Percentiles rank a stretch among this genome's conserved stretches.
These are phyloP conservation scores for Moesziomyces antarcticus DNA, from an alignment of 1,284 basidiomycete genomes.

Conservation along the genomic window DNA sequence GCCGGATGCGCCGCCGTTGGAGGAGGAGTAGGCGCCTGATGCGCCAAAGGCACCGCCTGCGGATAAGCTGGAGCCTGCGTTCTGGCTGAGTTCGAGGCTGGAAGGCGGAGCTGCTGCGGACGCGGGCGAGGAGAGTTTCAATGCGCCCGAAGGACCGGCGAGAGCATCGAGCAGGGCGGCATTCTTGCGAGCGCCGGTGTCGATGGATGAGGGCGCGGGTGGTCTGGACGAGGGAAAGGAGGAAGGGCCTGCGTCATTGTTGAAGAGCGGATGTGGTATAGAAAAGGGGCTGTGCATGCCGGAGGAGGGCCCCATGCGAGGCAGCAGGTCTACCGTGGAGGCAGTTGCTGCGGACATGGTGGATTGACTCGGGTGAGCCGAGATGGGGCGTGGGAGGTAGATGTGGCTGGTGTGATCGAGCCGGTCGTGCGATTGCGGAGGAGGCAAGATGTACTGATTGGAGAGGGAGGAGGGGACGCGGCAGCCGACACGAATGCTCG, in stretches of 20 bases:
- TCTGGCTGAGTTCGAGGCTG: conserved; percentile 30
- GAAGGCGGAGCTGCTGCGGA: conserved; percentile 16
- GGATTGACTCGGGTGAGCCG: background rate
- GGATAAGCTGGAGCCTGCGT: conserved; percentile 19
- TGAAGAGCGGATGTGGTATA: conserved; percentile 43
- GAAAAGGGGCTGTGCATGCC: conserved; percentile 41
- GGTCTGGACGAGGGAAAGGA: conserved; percentile 5
- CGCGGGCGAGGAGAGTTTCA: conserved; percentile 14
- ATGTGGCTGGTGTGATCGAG: conserved; percentile 6
- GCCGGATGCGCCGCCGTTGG: conserved; percentile 12
- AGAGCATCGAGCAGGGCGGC: conserved; percentile 33
- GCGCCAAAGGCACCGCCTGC: conserved; percentile 21
- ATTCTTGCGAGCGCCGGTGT: conserved; percentile 13
- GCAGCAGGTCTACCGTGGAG: conserved; percentile 23
- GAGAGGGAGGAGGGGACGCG: conserved; percentile 26
- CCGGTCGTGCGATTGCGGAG: background rate
- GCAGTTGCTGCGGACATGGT: conserved; percentile 24
- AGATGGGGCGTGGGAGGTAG: background rate
- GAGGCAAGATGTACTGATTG: conserved; percentile 12
- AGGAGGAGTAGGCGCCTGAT: conserved; percentile 17
- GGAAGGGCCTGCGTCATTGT: conserved; percentile 17
- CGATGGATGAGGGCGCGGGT: background rate
- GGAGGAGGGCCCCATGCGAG: conserved; percentile 13
- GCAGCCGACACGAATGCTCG: conserved; percentile 11
- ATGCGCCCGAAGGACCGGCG: conserved; percentile 17